phyloP scores from a whole-genome alignment of 2,329 filamentous ascomycete species.

The Xylaria sp. region DNA sequence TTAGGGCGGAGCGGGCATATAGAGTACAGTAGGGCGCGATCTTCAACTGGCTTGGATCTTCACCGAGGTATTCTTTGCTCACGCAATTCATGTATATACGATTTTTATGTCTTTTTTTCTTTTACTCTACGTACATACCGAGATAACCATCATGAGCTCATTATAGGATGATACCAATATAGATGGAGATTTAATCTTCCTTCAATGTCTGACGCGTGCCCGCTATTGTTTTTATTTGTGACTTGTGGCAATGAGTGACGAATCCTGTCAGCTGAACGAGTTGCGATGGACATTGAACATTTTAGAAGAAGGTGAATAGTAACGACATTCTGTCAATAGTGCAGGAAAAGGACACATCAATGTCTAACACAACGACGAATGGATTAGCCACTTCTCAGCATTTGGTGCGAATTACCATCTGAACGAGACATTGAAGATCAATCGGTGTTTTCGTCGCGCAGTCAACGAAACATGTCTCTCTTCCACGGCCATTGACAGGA shows the following conservation, averaged over 20 bases:
- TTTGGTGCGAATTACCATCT: too few species aligned
- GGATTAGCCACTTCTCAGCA: too few species aligned
- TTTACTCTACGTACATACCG: conserved; percentile 13
- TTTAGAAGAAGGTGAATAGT: too few species aligned
- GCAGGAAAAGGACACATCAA: too few species aligned
- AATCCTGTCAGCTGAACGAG: too few species aligned
- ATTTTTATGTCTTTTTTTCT: conserved; percentile 1
- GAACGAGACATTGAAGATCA: too few species aligned
- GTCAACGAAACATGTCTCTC: too few species aligned
- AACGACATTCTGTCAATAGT: too few species aligned
- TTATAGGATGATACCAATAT: conserved; percentile 4
- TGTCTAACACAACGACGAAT: too few species aligned
- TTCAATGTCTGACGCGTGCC: not conserved
- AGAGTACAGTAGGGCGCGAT: not conserved
- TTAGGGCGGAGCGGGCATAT: not conserved
- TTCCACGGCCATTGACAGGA: too few species aligned
- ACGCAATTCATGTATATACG: conserved; percentile 17
- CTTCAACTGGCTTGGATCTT: conserved; percentile 2
- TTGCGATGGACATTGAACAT: too few species aligned
- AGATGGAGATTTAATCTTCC: not conserved
- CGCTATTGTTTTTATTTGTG: not conserved
- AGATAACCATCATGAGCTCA: not conserved
- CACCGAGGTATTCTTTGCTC: not conserved
- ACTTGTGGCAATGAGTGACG: not conserved
- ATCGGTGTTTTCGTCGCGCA: too few species aligned